Evolutionary conservation across 768 basidiomycete genomes (phyloP), one percentile per base, ranked within the genome.

Genomic region (Phylloporus rhodoxanthus): DNA sequence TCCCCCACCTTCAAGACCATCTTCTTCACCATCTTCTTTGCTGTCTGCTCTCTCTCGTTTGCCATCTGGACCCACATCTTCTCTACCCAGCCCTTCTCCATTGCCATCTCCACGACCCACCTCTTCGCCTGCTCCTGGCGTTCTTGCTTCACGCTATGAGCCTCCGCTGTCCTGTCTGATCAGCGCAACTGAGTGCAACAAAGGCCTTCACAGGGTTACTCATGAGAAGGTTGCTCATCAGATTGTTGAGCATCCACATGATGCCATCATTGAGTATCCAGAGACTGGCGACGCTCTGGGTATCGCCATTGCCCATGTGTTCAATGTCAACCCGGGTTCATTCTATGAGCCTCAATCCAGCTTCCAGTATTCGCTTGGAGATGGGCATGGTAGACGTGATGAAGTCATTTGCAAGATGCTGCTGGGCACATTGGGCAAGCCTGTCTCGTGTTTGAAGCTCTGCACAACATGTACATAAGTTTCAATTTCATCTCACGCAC

Each of bases 301-400:
- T 20, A 2, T 48, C 1, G 2, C 43, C 0, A 4, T 52, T 1
- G 28, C 47, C 2, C 30, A 39, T 6, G 34, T 45, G 1, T 52
- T 52, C 19, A 7, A 23, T 8, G 2, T 52, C 6, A 1, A 52
- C 6, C 29, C 51, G 1, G 11, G 33, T 3, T 26, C 10, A 1
- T 39, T 52, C 5, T 14, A 44, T 13, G 11, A 52, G 4, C 37
- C 37, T 1, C 1, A 1, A 0, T 14, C 29, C 32, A 45, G 36
- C n/a, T 53, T 48, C 3, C 52, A 53, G 10, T 48, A 53, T 8
- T 53, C 21, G 2, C 32, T 53, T 0, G 43, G 47, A 41, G 32
- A 34, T 33, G 43, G 28, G 8, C 52, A 53, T n/a, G 47, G 46
- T n/a, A 43, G 43, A 17, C n/a, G 11, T 1, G 2, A 20, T 2